Evolutionary conservation across 2,329 filamentous ascomycete genomes (phyloP), one percentile per base, ranked within the genome.

Genomic region (Shiraia sp.): DNA sequence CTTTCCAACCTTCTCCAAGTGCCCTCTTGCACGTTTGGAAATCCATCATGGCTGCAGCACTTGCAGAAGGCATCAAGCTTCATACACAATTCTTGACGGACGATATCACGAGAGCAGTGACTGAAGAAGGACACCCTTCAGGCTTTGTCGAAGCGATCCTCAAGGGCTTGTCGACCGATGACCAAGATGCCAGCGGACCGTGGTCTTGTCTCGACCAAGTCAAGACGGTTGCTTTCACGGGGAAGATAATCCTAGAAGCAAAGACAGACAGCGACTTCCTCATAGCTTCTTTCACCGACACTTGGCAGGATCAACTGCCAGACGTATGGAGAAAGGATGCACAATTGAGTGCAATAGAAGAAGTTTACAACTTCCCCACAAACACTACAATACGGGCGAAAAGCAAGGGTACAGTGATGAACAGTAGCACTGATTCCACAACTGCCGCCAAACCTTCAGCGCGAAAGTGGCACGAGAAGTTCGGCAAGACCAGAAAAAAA

Each of bases 1-100:
- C 70, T 26, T 76, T 72, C 57, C 65, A 72, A 10, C 79, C 79
- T 2, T 77, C 76, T 34, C 70, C 73, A n/a, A 65, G 61, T 14
- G 71, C 71, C 25, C 72, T 75, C 30, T 53, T 75, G 12, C 65
- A 72, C 42, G 70, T 77, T 14, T 83, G 80, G 80, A 60, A 63
- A 17, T 62, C 67, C 6, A 70, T 76, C 25, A 57, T 74, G 26
- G 61, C 67, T 7, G 66, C 68, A 27, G 68, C 73, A 10, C 49
- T 65, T 30, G 72, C 72, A 5, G 69, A 74, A 36, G 65, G 66
- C 9, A 49, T 74, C 34, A 68, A 72, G 41, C 53, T 77, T 10
- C 66, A 65, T 17, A 60, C 51, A 7, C 57, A 70, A 8, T 68
- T 75, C 43, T 35, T 69, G n/a, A 58, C 57, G 2, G 45, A 51